Percentiles rank a stretch among this genome's conserved stretches.
These are phyloP conservation scores for Agrocybe chaxingu DNA, from an alignment of 768 basidiomycete genomes.

Conservation along the genomic window DNA sequence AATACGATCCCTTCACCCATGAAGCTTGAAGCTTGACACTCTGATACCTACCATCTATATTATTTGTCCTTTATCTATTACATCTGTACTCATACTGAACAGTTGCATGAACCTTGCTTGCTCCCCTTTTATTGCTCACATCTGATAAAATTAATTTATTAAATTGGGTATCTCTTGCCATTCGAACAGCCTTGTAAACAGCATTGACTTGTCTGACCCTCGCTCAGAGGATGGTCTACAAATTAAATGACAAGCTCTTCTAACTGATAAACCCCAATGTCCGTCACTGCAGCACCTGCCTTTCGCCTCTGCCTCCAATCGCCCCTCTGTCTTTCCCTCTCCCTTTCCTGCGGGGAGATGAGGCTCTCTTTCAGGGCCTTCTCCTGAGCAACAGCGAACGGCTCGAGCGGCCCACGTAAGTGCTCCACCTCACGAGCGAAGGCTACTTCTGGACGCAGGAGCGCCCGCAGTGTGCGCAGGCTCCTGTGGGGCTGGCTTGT, in stretches of 20 bases:
- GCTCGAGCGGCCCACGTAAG: constrained; percentile 60
- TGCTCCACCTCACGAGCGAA: constrained; percentile 47
- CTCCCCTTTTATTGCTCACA: too few relatives aligned
- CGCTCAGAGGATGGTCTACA: not conserved
- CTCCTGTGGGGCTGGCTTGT: constrained; percentile 54
- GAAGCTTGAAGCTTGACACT: too few relatives aligned
- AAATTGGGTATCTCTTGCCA: too few relatives aligned
- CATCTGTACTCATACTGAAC: too few relatives aligned
- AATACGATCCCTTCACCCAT: too few relatives aligned
- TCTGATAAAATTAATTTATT: too few relatives aligned
- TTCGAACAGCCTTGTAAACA: too few relatives aligned
- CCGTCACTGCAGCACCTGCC: constrained; percentile 41
- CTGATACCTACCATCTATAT: too few relatives aligned
- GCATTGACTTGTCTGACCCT: too few relatives aligned
- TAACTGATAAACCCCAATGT: constrained; percentile 65
- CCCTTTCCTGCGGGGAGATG: constrained; percentile 27
- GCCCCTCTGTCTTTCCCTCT: constrained; percentile 27
- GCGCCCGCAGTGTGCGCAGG: constrained; percentile 45
- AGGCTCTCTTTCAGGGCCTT: constrained; percentile 42
- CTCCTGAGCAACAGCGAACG: constrained; percentile 55
- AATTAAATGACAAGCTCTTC: constrained; percentile 63
- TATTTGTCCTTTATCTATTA: too few relatives aligned
- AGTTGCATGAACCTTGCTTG: too few relatives aligned
- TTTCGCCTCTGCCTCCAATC: constrained; percentile 57
- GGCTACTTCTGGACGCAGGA: constrained; percentile 54